Percentiles rank a stretch among this genome's conserved stretches.
These are phyloP conservation scores for Alternaria consortialis DNA, from an alignment of 2,329 filamentous ascomycete genomes.

Conservation along the genomic window DNA sequence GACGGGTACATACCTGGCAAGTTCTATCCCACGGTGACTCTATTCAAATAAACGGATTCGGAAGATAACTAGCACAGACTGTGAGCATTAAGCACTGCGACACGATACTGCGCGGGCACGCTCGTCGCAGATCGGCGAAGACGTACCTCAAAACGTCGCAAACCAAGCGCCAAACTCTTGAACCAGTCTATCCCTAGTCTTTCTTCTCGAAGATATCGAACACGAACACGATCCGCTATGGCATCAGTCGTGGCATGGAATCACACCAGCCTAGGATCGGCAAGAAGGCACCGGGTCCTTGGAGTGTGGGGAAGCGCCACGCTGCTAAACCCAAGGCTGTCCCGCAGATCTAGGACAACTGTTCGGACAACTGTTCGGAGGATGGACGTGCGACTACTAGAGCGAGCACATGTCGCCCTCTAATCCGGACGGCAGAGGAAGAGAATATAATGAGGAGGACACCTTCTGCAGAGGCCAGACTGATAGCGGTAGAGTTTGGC, in stretches of 20 bases:
- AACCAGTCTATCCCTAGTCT: slow-evolving; percentile 56
- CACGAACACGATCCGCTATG: slow-evolving; percentile 47
- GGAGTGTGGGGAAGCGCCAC: slow-evolving; percentile 52
- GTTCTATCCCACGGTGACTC: slow-evolving; percentile 38
- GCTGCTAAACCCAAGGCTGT: slow-evolving; percentile 41
- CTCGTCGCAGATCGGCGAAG: slow-evolving; percentile 16
- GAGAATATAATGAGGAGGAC: slow-evolving; percentile 28
- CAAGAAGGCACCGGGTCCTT: slow-evolving; percentile 41
- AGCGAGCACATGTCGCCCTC: slow-evolving; percentile 51
- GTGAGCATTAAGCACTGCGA: slow-evolving; percentile 31
- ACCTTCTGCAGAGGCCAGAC: slow-evolving; percentile 34
- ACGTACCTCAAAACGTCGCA: slow-evolving; percentile 48
- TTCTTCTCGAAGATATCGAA: slow-evolving; percentile 47
- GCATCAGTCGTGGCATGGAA: slow-evolving; percentile 49
- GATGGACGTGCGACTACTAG: slow-evolving; percentile 44
- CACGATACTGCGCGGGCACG: slow-evolving; percentile 10
- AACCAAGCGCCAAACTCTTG: slow-evolving; percentile 53
- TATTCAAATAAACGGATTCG: slow-evolving; percentile 36
- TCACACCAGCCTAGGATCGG: slow-evolving; percentile 41
- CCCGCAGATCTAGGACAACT: slow-evolving; percentile 41
- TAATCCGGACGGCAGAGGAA: slow-evolving; percentile 42
- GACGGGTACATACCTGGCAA: slow-evolving; percentile 35
- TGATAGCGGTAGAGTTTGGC: slow-evolving; percentile 33
- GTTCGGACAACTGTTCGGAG: slow-evolving; percentile 37
- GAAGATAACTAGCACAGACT: slow-evolving; percentile 38